Evolutionary conservation across 345 rosid species (phyloP).

Genomic region (Populus simonii): DNA sequence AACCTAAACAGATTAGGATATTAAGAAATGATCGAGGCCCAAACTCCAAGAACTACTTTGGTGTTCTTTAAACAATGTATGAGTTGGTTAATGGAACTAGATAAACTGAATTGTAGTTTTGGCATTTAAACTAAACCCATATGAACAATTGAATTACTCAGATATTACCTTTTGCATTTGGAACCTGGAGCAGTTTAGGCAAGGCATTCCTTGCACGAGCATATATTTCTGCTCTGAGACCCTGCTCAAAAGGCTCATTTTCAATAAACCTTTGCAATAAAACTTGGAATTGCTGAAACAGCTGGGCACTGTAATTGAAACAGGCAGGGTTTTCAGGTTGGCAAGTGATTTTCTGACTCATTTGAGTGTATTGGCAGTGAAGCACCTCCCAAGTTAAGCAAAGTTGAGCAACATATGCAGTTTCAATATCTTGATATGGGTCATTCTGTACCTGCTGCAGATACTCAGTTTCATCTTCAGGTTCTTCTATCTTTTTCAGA

Average conservation of each 20-base stretch:
- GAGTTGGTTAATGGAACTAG: not conserved
- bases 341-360: conserved; percentile 61
- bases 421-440: conserved; percentile 71
- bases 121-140: not conserved
- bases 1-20: conserved; percentile 40
- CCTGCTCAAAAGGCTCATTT: conserved; percentile 86
- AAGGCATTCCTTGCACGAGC: conserved; percentile 68
- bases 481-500: conserved; percentile 60
- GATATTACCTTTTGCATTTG: conserved; percentile 64
- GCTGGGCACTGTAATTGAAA: conserved; percentile 82
- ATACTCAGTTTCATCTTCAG: conserved; percentile 63
- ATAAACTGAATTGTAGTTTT: not conserved
- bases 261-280: conserved; percentile 86
- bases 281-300: conserved; percentile 84
- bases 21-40: not conserved
- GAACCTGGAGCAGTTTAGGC: conserved; percentile 87
- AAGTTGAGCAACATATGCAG: conserved; percentile 85
- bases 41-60: no score
- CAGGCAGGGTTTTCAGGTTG: conserved; percentile 57
- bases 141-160: not conserved
- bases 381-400: conserved; percentile 98
- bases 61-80: no score
- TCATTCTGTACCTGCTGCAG: conserved; percentile 46
- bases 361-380: conserved; percentile 86
- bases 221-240: conserved; percentile 65